Evolutionary conservation across 345 rosid species (phyloP).

Genomic region (Excoecaria agallocha): DNA sequence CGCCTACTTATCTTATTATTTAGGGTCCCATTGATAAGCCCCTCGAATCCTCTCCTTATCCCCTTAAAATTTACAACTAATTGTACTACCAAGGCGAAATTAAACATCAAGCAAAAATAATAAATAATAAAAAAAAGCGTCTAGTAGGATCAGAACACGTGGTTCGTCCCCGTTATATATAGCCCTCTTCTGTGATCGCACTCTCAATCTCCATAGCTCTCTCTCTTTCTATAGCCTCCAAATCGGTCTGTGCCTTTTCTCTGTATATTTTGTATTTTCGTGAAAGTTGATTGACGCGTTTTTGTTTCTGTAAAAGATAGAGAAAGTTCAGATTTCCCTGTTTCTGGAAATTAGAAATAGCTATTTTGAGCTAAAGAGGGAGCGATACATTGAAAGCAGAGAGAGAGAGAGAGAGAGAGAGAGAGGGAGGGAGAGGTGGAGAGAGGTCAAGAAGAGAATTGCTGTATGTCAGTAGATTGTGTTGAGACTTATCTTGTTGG

Average conservation of each 20-base stretch:
- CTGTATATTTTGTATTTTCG: background rate
- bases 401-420: background rate
- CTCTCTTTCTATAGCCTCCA: background rate
- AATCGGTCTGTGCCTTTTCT: background rate
- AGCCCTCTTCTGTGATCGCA: background rate
- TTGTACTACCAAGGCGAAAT: background rate
- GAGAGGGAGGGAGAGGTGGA: background rate
- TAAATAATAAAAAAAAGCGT: background rate
- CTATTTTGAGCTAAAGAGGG: background rate
- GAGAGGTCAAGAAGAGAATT: conserved; percentile 22
- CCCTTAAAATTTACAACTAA: background rate
- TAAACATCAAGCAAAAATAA: background rate
- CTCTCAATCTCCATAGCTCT: background rate
- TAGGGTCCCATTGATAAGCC: conserved; percentile 18
- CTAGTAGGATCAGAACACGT: conserved; percentile 19
- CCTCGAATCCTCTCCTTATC: background rate
- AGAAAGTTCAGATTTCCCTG: background rate
- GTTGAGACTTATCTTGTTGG: conserved; percentile 60
- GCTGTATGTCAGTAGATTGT: conserved; percentile 97
- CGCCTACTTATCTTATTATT: conserved; percentile 17
- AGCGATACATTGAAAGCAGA: background rate
- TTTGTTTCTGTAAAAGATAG: background rate
- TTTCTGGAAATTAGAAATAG: background rate
- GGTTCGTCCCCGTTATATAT: conserved; percentile 1
- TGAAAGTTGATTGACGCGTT: background rate